Conservation (phyloP, 202 grass and related monocot genomes). For the Setaria italica region DNA sequence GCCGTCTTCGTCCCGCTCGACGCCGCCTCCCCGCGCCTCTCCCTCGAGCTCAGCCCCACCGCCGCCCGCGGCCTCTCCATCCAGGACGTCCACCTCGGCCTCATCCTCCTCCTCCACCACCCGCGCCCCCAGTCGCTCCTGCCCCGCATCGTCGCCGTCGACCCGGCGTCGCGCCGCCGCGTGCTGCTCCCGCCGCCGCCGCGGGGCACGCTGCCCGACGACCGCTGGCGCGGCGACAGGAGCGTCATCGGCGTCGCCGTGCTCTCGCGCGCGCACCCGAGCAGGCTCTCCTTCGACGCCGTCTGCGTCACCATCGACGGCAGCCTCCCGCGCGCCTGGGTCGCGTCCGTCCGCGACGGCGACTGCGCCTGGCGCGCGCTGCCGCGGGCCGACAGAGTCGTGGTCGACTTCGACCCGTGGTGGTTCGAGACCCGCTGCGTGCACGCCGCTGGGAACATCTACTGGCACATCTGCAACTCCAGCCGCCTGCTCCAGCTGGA, state of each 20-base stretch:
- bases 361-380: not conserved
- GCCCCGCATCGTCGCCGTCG: constrained; percentile 30
- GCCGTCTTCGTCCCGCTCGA: constrained; percentile 5
- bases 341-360: not conserved
- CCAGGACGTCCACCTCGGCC: constrained; percentile 34
- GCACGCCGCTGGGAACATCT: constrained; percentile 33
- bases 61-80: not conserved
- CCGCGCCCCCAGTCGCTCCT: not conserved
- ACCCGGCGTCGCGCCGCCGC: constrained; percentile 34
- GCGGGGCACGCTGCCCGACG: not conserved
- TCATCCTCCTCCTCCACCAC: constrained; percentile 24
- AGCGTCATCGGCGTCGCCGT: constrained; percentile 24
- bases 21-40: constrained; percentile 20
- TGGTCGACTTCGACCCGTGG: not conserved
- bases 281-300: constrained; percentile 4
- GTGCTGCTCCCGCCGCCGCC: constrained; percentile 22
- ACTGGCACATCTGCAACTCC: constrained; percentile 43
- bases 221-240: constrained; percentile 15
- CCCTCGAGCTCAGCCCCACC: not conserved
- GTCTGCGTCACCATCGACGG: not conserved
- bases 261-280: constrained; percentile 39
- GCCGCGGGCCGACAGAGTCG: not conserved
- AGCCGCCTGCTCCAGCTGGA: constrained; percentile 19
- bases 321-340: not conserved
- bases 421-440: constrained; percentile 13